These are phyloP conservation scores for Hylodesmum podocarpum DNA, from an alignment of 306 rosid genomes.

Conservation along the genomic window DNA sequence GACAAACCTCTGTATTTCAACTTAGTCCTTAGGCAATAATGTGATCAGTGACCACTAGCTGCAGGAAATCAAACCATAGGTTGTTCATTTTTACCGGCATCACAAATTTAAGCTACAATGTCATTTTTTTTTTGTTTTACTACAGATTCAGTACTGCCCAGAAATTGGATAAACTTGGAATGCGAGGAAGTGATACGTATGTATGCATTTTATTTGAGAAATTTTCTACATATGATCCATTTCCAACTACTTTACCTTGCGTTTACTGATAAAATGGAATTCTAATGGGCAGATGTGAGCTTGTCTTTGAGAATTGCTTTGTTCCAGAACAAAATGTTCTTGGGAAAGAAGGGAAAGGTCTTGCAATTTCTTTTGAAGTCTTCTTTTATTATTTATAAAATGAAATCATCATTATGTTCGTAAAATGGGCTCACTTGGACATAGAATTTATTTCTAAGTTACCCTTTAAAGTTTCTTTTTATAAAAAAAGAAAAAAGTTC, in stretches of 20 bases:
- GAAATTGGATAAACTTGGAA: slow-evolving; percentile 95
- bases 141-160: slow-evolving; percentile 95
- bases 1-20: slow-evolving; percentile 8
- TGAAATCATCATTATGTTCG: slow-evolving; percentile 5
- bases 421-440: background rate
- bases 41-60: slow-evolving; percentile 10
- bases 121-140: slow-evolving; percentile 22
- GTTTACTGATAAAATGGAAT: slow-evolving; percentile 43
- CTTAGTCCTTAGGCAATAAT: slow-evolving; percentile 14
- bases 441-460: background rate
- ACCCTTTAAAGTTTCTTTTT: background rate
- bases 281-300: slow-evolving; percentile 80
- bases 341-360: slow-evolving; percentile 96
- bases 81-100: slow-evolving; percentile 1
- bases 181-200: slow-evolving; percentile 99
- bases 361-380: slow-evolving; percentile 23
- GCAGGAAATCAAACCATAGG: background rate
- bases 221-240: slow-evolving; percentile 5
- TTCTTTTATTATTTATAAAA: slow-evolving; percentile 18
- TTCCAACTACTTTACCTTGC: background rate
- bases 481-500: background rate
- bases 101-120: slow-evolving; percentile 1
- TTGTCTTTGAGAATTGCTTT: slow-evolving; percentile 96
- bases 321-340: slow-evolving; percentile 93
- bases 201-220: slow-evolving; percentile 39